Conservation (phyloP, 305 asterid genomes). For the Euphrasia arctica region DNA sequence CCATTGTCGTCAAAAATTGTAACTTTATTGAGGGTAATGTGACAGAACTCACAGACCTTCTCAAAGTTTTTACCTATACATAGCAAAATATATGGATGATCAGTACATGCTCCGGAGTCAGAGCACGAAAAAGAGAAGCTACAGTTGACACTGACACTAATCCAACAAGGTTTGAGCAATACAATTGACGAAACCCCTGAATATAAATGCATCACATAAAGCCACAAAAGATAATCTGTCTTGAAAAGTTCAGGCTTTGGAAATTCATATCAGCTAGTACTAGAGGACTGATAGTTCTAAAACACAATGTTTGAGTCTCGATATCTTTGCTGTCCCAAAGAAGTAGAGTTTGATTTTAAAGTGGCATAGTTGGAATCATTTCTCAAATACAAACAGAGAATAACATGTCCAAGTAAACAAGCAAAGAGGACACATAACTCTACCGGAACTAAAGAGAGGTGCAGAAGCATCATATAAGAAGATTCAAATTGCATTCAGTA, state of each 20-base stretch:
- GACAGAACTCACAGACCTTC: slow-evolving; percentile 77
- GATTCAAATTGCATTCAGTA: background rate
- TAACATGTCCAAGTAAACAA: background rate
- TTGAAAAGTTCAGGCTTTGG: too few relatives aligned
- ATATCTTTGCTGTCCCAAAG: background rate
- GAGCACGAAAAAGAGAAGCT: background rate
- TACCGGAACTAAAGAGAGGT: too few relatives aligned
- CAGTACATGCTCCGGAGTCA: background rate
- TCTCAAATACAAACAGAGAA: background rate
- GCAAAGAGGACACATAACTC: too few relatives aligned
- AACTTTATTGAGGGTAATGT: slow-evolving; percentile 74
- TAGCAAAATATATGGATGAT: background rate
- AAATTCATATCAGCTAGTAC: too few relatives aligned
- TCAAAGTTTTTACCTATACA: slow-evolving; percentile 65
- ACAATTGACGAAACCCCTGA: too few relatives aligned
- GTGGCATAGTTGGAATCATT: background rate
- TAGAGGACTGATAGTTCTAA: background rate
- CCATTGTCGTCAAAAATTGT: slow-evolving; percentile 73
- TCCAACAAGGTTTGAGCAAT: too few relatives aligned
- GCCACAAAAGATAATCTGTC: too few relatives aligned
- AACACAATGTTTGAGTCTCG: background rate
- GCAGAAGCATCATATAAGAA: too few relatives aligned
- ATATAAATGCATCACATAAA: too few relatives aligned
- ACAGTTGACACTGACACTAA: too few relatives aligned
- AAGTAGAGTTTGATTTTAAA: background rate